Evolutionary conservation across 208 protist species (phyloP).

Genomic region (Hexamita inflata): DNA sequence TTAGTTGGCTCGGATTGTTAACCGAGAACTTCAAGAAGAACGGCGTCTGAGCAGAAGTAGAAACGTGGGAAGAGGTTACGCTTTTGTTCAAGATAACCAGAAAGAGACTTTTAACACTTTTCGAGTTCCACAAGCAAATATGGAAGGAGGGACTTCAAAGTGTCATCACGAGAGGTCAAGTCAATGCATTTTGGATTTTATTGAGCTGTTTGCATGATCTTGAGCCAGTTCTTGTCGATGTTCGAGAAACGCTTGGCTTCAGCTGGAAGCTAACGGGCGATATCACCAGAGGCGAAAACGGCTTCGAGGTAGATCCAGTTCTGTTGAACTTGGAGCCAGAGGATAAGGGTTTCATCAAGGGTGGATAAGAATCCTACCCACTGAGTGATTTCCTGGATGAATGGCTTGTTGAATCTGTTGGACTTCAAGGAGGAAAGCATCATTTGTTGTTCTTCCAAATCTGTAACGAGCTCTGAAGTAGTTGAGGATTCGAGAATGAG

Average conservation of each 20-base stretch:
- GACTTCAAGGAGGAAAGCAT: constrained; percentile 66
- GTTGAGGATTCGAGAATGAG: constrained; percentile 73
- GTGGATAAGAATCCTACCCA: constrained; percentile 79
- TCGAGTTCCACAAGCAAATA: constrained; percentile 75
- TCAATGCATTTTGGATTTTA: constrained; percentile 52
- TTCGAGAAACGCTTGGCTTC: constrained; percentile 78
- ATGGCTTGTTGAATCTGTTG: constrained; percentile 61
- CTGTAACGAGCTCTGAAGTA: constrained; percentile 63
- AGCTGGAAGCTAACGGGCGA: constrained; percentile 80
- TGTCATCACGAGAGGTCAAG: constrained; percentile 62
- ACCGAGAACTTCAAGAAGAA: constrained; percentile 85
- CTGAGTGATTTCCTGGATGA: constrained; percentile 69
- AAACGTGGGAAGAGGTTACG: constrained; percentile 81
- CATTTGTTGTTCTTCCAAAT: constrained; percentile 77
- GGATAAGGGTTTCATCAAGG: constrained; percentile 73
- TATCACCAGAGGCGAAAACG: constrained; percentile 74
- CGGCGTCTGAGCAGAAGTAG: constrained; percentile 88
- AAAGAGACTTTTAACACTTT: constrained; percentile 82
- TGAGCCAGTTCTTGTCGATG: constrained; percentile 75
- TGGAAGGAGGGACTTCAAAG: constrained; percentile 67
- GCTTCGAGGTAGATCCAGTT: constrained; percentile 89
- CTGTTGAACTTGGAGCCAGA: constrained; percentile 67
- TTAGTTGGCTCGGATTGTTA: constrained; percentile 75
- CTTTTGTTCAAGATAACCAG: constrained; percentile 82
- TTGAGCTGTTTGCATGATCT: constrained; percentile 57